These are phyloP conservation scores for Coemansia sp. DNA, from an alignment of 192 early-diverging fungal species.

Conservation along the genomic window DNA sequence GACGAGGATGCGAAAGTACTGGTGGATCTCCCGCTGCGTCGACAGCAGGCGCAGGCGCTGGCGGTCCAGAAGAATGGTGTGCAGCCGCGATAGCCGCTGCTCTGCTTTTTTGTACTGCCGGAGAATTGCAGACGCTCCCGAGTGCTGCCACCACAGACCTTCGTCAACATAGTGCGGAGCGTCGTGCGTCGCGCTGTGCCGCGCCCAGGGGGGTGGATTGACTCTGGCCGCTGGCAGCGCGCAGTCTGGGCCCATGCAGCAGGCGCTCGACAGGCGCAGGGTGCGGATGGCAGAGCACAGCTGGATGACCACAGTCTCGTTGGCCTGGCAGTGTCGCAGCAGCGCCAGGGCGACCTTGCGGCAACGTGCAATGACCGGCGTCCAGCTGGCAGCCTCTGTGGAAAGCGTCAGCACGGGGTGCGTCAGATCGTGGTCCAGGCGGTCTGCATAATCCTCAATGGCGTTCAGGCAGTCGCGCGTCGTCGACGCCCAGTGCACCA, in stretches of 20 bases:
- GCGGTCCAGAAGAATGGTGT: slow-evolving; percentile 44
- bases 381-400: slow-evolving; percentile 36
- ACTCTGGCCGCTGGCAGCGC: too few species aligned
- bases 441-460: slow-evolving; percentile 23
- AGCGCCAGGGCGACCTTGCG: slow-evolving; percentile 44
- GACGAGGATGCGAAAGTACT: slow-evolving; percentile 42
- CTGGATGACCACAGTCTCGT: slow-evolving; percentile 26
- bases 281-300: slow-evolving; percentile 17
- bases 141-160: slow-evolving; percentile 7
- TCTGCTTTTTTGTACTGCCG: slow-evolving; percentile 36
- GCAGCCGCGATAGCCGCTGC: slow-evolving; percentile 38
- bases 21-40: slow-evolving; percentile 35
- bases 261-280: slow-evolving; percentile 1
- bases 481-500: slow-evolving; percentile 30
- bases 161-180: slow-evolving; percentile 10
- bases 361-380: slow-evolving; percentile 46
- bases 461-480: slow-evolving; percentile 9
- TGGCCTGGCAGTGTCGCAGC: slow-evolving; percentile 39
- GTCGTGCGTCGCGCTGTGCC: not conserved
- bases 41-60: slow-evolving; percentile 35
- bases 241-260: not conserved
- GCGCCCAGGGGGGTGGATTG: not conserved
- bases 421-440: slow-evolving; percentile 38
- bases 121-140: slow-evolving; percentile 1
- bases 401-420: slow-evolving; percentile 20